phyloP scores from a whole-genome alignment of 148 eudicot genomes.

The Chenopodium berlandieri region DNA sequence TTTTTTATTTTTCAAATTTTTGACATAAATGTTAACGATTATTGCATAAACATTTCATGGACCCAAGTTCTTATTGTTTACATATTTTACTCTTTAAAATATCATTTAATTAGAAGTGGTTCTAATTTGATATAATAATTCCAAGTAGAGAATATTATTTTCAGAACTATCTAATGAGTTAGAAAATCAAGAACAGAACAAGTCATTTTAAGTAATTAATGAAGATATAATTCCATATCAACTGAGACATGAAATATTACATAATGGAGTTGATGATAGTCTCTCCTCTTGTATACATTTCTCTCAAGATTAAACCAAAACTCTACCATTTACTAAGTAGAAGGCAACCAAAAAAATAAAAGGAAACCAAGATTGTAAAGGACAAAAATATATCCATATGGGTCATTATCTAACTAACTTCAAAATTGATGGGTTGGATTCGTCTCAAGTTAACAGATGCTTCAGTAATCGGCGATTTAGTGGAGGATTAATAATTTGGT shows the following conservation, averaged over 20 bases:
- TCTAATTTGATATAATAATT: too few relatives aligned
- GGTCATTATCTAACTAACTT: conserved; percentile 1
- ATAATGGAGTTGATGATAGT: not conserved
- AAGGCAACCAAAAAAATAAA: not conserved
- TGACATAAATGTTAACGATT: not conserved
- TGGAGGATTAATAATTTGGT: not conserved
- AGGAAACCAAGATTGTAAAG: not conserved
- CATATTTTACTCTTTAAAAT: too few relatives aligned
- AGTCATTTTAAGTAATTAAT: not conserved
- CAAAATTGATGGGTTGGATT: not conserved
- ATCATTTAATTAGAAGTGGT: too few relatives aligned
- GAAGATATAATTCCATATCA: not conserved
- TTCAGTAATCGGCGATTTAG: not conserved
- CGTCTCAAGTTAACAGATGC: not conserved
- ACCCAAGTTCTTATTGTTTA: too few relatives aligned
- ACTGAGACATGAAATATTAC: not conserved
- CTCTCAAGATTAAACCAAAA: conserved; percentile 6
- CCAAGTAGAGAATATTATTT: too few relatives aligned
- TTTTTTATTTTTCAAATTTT: too few relatives aligned
- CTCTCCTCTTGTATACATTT: conserved; percentile 3
- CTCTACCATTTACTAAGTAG: not conserved
- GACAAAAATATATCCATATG: not conserved
- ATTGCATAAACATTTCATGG: not conserved
- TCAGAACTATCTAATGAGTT: too few relatives aligned
- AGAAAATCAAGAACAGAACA: not conserved